A percentile compares a stretch with the other conserved stretches of the same genome.
Conservation (phyloP, 352 stramenopile species). For the Phytophthora sp. region DNA sequence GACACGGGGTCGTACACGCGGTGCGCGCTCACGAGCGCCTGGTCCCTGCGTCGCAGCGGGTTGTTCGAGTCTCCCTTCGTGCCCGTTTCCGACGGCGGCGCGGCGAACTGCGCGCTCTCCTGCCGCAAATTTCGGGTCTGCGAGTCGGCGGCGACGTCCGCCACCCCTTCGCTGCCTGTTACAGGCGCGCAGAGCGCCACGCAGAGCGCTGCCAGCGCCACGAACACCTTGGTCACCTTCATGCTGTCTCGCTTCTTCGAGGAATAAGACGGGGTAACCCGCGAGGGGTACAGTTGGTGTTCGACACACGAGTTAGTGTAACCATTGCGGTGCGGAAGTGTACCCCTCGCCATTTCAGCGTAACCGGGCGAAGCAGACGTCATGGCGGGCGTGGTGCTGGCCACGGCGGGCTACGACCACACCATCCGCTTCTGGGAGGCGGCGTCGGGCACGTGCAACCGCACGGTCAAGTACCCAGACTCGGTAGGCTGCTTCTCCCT, state of each 20-base stretch:
- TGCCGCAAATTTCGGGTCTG: conserved; percentile 14
- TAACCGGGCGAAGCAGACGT: conserved; percentile 4
- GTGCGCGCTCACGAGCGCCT: conserved; percentile 34
- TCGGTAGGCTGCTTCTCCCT: conserved; percentile 58
- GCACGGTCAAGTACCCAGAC: conserved; percentile 96
- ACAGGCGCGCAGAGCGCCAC: conserved; percentile 4
- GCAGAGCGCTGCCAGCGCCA: conserved; percentile 22
- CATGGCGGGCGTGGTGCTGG: conserved; percentile 94
- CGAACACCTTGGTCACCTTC: conserved; percentile 21
- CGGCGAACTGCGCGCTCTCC: conserved; percentile 10
- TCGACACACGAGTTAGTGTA: not conserved
- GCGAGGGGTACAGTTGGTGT: conserved; percentile 6
- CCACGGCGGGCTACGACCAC: conserved; percentile 97
- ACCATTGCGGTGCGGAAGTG: no score
- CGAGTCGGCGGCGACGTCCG: not conserved
- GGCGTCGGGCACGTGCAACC: conserved; percentile 94
- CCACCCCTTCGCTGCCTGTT: not conserved
- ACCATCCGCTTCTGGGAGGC: conserved; percentile 99
- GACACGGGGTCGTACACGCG: conserved; percentile 71
- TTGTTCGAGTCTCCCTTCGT: conserved; percentile 33
- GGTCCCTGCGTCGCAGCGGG: conserved; percentile 36
- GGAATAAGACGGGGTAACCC: conserved; percentile 2
- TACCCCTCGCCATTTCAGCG: no score
- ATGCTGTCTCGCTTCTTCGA: conserved; percentile 7
- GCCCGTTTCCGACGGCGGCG: not conserved